Evolutionary conservation across 2,329 filamentous ascomycete genomes (phyloP).

Genomic region (Pyricularia pennisetigena): DNA sequence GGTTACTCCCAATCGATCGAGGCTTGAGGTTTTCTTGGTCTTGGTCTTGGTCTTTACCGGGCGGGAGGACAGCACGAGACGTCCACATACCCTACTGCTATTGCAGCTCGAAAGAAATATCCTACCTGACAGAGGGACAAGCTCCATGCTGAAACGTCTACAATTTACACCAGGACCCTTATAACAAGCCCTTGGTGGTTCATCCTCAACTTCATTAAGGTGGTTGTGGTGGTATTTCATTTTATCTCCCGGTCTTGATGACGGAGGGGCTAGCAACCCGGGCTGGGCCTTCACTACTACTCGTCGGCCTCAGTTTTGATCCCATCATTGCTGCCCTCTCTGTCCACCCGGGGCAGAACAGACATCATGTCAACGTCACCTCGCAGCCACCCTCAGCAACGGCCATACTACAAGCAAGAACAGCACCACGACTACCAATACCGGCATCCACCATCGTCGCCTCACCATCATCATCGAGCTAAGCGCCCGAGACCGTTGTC

Average conservation of each 20-base stretch:
- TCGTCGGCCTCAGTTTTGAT: background rate
- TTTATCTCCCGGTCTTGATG: background rate
- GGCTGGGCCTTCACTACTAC: background rate
- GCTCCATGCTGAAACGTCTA: background rate
- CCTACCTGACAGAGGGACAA: background rate
- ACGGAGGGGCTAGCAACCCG: background rate
- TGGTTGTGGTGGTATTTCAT: background rate
- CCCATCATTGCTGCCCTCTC: background rate
- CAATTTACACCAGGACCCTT: background rate
- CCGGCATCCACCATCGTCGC: slow-evolving; percentile 35
- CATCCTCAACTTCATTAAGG: background rate
- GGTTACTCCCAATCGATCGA: background rate
- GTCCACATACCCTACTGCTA: background rate
- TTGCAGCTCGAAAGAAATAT: background rate
- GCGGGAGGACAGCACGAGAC: background rate
- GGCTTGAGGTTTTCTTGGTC: background rate
- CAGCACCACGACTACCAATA: background rate
- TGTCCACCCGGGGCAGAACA: background rate
- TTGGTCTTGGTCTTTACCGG: background rate
- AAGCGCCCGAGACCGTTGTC: slow-evolving; percentile 49
- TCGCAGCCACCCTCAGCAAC: background rate
- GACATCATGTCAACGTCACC: background rate
- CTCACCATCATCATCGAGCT: slow-evolving; percentile 34
- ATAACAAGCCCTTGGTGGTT: background rate
- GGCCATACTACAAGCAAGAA: background rate